A percentile compares a stretch with the other conserved stretches of the same genome.
Evolutionary conservation across 106 monocot genomes (phyloP).

Genomic region (Dendrobium catenatum): DNA sequence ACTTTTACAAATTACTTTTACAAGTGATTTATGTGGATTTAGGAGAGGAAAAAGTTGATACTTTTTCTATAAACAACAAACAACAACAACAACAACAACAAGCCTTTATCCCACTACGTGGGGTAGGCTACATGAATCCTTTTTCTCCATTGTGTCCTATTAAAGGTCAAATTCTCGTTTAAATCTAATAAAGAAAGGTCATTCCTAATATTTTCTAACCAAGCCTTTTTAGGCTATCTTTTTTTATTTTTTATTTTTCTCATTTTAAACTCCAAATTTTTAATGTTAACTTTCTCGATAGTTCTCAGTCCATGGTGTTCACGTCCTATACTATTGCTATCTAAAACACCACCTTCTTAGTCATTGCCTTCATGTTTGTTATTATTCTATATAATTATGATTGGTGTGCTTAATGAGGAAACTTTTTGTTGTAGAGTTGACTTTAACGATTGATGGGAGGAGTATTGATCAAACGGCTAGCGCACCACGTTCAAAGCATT

Average conservation of each 20-base stretch:
- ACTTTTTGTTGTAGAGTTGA: slow-evolving; percentile 19
- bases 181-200: too few relatives aligned
- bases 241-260: not conserved
- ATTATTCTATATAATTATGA: not conserved
- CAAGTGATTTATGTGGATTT: not conserved
- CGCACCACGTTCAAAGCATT: slow-evolving; percentile 72
- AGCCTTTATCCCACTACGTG: too few relatives aligned
- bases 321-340: not conserved
- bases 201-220: too few relatives aligned
- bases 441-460: slow-evolving; percentile 18
- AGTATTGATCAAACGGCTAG: slow-evolving; percentile 27
- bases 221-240: too few relatives aligned
- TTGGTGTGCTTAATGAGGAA: not conserved
- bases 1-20: not conserved
- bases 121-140: too few relatives aligned
- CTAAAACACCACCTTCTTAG: not conserved
- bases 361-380: not conserved
- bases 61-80: not conserved
- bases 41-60: not conserved
- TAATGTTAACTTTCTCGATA: not conserved
- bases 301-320: not conserved
- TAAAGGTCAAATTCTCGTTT: too few relatives aligned
- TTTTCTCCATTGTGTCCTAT: too few relatives aligned
- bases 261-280: not conserved
- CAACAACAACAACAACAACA: too few relatives aligned